phyloP scores from a whole-genome alignment of 148 eudicot species.

The Heliamphora exappendiculata region DNA sequence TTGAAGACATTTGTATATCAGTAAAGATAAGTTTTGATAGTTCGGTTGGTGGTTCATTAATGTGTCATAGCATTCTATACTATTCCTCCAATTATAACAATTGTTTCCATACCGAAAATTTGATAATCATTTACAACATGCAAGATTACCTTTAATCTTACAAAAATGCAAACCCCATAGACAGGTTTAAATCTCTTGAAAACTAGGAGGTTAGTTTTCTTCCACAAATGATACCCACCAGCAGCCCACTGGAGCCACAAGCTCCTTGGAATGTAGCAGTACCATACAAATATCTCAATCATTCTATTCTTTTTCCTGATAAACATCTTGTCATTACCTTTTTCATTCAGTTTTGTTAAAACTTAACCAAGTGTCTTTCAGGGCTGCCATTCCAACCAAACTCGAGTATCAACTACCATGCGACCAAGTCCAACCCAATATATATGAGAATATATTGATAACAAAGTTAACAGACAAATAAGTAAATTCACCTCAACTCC shows the following conservation, averaged over 20 bases:
- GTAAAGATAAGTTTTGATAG: background rate
- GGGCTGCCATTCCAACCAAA: background rate
- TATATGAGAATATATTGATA: background rate
- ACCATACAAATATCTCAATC: background rate
- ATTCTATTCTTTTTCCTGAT: background rate
- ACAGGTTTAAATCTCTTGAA: background rate
- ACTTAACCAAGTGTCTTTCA: background rate
- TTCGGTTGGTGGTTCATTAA: background rate
- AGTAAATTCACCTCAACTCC: constrained; percentile 34
- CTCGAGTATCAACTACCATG: background rate
- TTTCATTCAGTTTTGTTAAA: background rate
- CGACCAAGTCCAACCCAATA: background rate
- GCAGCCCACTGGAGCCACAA: background rate
- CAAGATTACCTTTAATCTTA: too few relatives aligned
- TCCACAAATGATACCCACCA: background rate
- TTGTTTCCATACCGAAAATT: background rate
- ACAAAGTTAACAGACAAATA: background rate
- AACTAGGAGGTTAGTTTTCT: background rate
- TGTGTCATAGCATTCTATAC: background rate
- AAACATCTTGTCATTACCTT: background rate
- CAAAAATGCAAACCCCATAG: background rate
- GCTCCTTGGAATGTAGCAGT: too few relatives aligned
- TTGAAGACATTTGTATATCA: background rate
- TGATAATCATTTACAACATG: background rate
- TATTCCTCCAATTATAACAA: background rate